phyloP scores from a whole-genome alignment of 345 rosid genomes.

The Rhodamnia argentea region DNA sequence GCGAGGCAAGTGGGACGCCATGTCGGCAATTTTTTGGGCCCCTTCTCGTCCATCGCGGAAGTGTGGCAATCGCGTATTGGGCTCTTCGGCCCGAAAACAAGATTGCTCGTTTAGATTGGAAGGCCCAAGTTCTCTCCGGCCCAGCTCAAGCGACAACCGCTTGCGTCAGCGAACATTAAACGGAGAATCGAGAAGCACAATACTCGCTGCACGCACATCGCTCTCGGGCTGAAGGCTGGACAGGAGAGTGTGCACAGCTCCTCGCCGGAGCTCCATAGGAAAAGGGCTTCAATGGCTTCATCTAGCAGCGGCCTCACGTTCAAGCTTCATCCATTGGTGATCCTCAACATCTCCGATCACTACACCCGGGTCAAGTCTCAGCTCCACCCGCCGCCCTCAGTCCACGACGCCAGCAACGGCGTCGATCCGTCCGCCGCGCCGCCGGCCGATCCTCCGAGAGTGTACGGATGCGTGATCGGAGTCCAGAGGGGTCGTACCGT shows the following conservation, averaged over 20 bases:
- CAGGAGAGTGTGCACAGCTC: neutral
- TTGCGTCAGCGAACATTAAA: neutral
- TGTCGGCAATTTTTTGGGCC: neutral
- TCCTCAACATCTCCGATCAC: constrained; percentile 92
- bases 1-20: neutral
- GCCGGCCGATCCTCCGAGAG: constrained; percentile 38
- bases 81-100: neutral
- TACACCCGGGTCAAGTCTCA: constrained; percentile 85
- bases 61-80: neutral
- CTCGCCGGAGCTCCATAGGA: neutral
- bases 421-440: constrained; percentile 9
- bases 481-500: constrained; percentile 89
- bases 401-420: constrained; percentile 9
- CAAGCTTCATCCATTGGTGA: constrained; percentile 92
- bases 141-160: neutral
- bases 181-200: neutral
- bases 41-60: neutral
- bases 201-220: neutral
- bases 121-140: neutral
- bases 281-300: constrained; percentile 52
- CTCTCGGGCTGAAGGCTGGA: neutral
- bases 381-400: constrained; percentile 32
- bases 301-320: constrained; percentile 95
- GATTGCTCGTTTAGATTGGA: neutral
- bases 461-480: constrained; percentile 91